Evolutionary conservation across 805 yeast species (phyloP), one percentile per base, ranked within the genome.

Genomic region (Isabelozyma gotoi): DNA sequence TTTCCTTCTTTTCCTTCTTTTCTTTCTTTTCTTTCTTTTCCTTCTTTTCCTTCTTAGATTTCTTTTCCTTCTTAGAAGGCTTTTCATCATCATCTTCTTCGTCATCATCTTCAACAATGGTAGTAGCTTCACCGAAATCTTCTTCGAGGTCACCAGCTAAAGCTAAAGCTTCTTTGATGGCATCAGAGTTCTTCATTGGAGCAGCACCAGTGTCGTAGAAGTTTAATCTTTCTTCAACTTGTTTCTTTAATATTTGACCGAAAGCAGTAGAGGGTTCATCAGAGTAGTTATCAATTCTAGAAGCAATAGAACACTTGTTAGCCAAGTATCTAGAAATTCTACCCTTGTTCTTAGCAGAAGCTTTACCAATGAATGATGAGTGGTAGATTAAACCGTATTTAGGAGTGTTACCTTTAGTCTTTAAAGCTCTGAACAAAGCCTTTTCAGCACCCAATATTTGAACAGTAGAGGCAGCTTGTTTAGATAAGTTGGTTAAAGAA

Each of bases 391-490:
- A 81, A 62, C 97, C 97, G 69, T 90, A 90, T 68, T 90, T 90
- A 56, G 97, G 97, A 55, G 97, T 90, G 74, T 91, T 88, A 67
- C 96, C 96, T 74, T 90, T 90, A 51, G 97, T 91, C 77, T 90
- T 90, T 68, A 90, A 81, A 51, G 97, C 97, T 73, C 97, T 84
- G 79, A 90, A 90, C 55, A 90, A 78, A 42, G 97, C 97, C 80
- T 90, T 90, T 74, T 90, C 97, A 59, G 97, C 97, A 73, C 97
- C 97, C 63, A 90, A 79, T 58, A 90, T 90, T 78, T 94, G 99
- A 48, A 94, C 97, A 47, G 99, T 94, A 18, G 99, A 94, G 45
- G 99, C 99, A 60, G 99, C 98, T 75, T 91, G 96, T 68, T 94
- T 94, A 46, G 98, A 90, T 67, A 94, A 76, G 74, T 87, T 92